Evolutionary conservation across 345 rosid genomes (phyloP), one percentile per base, ranked within the genome.

Genomic region (Lepidium sativum): DNA sequence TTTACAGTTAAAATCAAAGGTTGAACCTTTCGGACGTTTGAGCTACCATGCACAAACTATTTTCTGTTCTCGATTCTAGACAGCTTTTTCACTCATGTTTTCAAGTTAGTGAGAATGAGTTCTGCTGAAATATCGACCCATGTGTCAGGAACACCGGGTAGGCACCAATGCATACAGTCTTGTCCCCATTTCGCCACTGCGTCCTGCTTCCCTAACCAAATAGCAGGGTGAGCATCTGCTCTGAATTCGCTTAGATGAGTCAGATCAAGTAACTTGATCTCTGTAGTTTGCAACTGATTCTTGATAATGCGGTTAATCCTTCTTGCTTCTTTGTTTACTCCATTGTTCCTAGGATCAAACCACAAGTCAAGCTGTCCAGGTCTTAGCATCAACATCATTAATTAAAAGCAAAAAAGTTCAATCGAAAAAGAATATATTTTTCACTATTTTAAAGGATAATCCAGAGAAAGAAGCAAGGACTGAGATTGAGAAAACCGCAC

Each of bases 161-260:
- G 80, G 86, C 99, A 94, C 99, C 99, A 94, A 44, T 94, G 99
- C 99, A 23, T 80, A 83, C 99, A 94, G 75, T 94, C 99, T 72
- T 94, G 96, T 63, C 97, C 95, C 96, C 97, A 90, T 34, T 74
- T 69, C 3, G 84, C 88, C 25, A 94, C 96, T 0, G 97, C 96
- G 31, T 80, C 92, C 69, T 86, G 88, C 82, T 94, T 86, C 60
- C 99, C 99, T 52, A 90, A 57, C 97, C 99, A 90, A 42, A 86
- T 84, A 4, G 99, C 96, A 0, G 95, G 97, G 74, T 86, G 97
- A 35, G 91, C 97, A 78, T 90, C 99, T 16, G 95, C 99, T 76
- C 97, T 81, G 71, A 76, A 90, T 78, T 94, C 96, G 18, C 97
- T 94, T 78, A 90, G 64, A 77, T 74, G 82, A 56, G 83, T 82